Evolutionary conservation across 768 basidiomycete species (phyloP), one percentile per base, ranked within the genome.

Genomic region (Leccinum olivaceopallidum): DNA sequence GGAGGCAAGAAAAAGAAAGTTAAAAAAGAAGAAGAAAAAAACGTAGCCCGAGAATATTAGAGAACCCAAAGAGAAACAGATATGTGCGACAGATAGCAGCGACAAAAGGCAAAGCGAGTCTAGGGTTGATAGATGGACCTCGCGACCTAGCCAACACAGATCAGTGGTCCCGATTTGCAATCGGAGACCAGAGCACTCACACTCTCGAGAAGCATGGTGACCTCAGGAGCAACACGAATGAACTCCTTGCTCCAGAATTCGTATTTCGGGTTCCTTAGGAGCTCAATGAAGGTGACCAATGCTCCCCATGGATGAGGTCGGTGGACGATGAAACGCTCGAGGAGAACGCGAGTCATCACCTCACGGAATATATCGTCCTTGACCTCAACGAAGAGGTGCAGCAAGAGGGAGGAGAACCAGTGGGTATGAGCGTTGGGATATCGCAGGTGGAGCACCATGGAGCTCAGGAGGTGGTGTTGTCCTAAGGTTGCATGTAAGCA

Each of bases 341-440:
- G 80, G 37, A 99, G 83, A 39, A 97, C 92, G 63, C 89, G 90
- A 56, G 94, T 90, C 78, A 90, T 83, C 64, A 93, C 84, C 72
- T 95, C 92, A 67, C 85, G 82, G 80, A 91, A 88, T 49, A 82
- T 83, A 59, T 90, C 90, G 61, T 86, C 85, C 69, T 86, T 85
- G 62, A 90, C 83, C 70, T 94, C 90, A 54, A 80, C 69, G 79
- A 98, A 98, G 49, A 96, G 84, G 72, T 94, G 85, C 56, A 98
- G 84, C 57, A 98, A 79, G 64, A 98, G 82, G 50, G 88, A 90
- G 73, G 90, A 92, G 82, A 96, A 98, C 94, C 95, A 99, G 75
- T 94, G 90, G 54, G 96, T 99, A 81, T 99, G 97, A 10, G 95
- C 92, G 69, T 95, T 97, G 34, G 97, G 96, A 81, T 96, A 98